Conservation (phyloP, 2,329 filamentous ascomycete genomes). For the Trichoderma sp. region DNA sequence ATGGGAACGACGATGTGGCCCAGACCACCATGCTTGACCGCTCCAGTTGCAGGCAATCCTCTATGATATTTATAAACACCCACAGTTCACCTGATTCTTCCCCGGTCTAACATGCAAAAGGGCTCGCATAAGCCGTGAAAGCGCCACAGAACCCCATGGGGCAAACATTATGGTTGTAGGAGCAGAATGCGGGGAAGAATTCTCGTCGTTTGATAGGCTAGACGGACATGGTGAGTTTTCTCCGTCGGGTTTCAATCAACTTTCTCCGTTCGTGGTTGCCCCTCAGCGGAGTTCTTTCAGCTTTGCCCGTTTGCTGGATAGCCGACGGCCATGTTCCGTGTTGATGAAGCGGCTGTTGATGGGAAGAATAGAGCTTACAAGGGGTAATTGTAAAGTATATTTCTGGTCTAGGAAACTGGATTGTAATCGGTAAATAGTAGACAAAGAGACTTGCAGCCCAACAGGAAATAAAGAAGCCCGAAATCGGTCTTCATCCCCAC, state of each 20-base stretch:
- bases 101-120: background rate
- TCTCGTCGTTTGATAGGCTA: conserved; percentile 14
- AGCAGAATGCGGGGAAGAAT: conserved; percentile 1
- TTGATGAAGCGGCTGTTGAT: background rate
- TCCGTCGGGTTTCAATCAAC: conserved; percentile 1
- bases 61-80: conserved; percentile 12
- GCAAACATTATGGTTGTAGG: background rate
- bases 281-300: conserved; percentile 9
- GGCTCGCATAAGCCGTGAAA: background rate
- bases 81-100: background rate
- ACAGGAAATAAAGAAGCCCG: background rate
- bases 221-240: background rate
- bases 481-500: background rate
- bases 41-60: background rate
- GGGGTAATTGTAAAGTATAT: background rate
- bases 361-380: background rate
- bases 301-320: background rate
- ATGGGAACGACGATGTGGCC: background rate
- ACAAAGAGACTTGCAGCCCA: background rate
- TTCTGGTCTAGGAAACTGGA: background rate
- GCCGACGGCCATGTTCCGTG: background rate
- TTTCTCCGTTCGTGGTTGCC: conserved; percentile 11
- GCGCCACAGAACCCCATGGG: conserved; percentile 7
- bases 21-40: background rate
- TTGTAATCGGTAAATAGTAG: background rate